phyloP scores from a whole-genome alignment of 345 rosid genomes.

The Eucalyptus tenuipes region DNA sequence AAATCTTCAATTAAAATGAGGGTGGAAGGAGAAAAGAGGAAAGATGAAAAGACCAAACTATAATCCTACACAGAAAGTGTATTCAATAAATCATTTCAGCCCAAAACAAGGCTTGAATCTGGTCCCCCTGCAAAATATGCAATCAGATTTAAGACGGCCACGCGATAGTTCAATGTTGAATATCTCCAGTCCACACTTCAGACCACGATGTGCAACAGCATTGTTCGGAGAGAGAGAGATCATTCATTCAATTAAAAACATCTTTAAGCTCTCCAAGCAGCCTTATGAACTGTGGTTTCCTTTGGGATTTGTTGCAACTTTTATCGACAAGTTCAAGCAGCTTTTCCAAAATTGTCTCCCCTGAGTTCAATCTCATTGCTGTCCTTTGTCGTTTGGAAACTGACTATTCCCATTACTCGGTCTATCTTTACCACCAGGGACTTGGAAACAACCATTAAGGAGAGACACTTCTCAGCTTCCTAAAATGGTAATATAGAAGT shows the following conservation, averaged over 20 bases:
- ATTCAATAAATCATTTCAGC: background rate
- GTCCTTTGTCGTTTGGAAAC: conserved; percentile 68
- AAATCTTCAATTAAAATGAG: too few species aligned
- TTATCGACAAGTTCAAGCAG: conserved; percentile 86
- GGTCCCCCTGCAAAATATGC: background rate
- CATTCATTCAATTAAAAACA: background rate
- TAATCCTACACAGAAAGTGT: background rate
- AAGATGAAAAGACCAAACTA: background rate
- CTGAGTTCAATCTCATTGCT: conserved; percentile 80
- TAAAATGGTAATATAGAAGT: conserved; percentile 4
- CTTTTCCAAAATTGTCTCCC: conserved; percentile 84
- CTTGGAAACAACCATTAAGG: conserved; percentile 91
- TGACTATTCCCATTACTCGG: conserved; percentile 55
- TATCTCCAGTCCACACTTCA: background rate
- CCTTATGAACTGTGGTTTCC: conserved; percentile 81
- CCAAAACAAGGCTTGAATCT: background rate
- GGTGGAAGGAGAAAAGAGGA: background rate
- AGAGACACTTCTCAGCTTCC: conserved; percentile 91
- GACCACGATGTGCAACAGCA: background rate
- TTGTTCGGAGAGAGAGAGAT: background rate
- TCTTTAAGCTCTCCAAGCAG: conserved; percentile 45
- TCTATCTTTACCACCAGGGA: conserved; percentile 80
- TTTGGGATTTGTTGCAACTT: conserved; percentile 92
- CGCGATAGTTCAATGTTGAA: background rate
- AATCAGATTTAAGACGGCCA: background rate